Evolutionary conservation across 2,329 filamentous ascomycete genomes (phyloP).

Genomic region (Alternaria sp.): DNA sequence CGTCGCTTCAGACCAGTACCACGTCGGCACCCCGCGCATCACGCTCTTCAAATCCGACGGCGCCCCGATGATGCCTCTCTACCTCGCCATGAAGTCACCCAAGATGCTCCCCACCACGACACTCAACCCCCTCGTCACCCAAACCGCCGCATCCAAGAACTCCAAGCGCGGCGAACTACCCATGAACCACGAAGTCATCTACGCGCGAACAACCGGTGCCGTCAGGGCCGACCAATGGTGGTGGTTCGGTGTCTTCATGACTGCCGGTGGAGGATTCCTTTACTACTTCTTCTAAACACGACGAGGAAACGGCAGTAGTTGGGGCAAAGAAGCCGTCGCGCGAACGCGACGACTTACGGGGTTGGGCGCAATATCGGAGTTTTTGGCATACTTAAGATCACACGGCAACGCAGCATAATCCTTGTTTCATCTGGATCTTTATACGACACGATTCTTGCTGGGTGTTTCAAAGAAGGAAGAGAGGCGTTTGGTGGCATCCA

Average conservation of each 20-base stretch:
- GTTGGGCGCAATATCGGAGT: not conserved
- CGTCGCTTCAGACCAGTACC: slow-evolving; percentile 63
- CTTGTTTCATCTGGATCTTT: not conserved
- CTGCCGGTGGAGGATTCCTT: slow-evolving; percentile 55
- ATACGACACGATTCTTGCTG: not conserved
- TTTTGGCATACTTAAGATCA: not conserved
- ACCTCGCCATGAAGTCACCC: slow-evolving; percentile 66
- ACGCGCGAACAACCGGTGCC: slow-evolving; percentile 41
- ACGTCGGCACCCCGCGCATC: slow-evolving; percentile 63
- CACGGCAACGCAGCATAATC: not conserved
- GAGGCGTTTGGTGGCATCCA: not conserved
- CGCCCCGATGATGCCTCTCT: slow-evolving; percentile 70
- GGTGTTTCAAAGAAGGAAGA: not conserved
- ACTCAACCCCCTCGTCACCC: slow-evolving; percentile 61
- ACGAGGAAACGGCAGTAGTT: not conserved
- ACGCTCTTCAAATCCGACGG: slow-evolving; percentile 70
- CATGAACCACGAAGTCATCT: slow-evolving; percentile 49
- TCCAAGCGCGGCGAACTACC: slow-evolving; percentile 47
- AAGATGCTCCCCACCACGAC: slow-evolving; percentile 73
- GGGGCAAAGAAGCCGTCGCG: not conserved
- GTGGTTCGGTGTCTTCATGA: slow-evolving; percentile 59
- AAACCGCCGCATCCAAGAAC: slow-evolving; percentile 45
- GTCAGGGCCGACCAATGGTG: slow-evolving; percentile 55
- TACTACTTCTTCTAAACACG: slow-evolving; percentile 52
- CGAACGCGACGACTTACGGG: not conserved